Conservation (phyloP, 176 grass and related monocot species). For the Oryza nivara region DNA sequence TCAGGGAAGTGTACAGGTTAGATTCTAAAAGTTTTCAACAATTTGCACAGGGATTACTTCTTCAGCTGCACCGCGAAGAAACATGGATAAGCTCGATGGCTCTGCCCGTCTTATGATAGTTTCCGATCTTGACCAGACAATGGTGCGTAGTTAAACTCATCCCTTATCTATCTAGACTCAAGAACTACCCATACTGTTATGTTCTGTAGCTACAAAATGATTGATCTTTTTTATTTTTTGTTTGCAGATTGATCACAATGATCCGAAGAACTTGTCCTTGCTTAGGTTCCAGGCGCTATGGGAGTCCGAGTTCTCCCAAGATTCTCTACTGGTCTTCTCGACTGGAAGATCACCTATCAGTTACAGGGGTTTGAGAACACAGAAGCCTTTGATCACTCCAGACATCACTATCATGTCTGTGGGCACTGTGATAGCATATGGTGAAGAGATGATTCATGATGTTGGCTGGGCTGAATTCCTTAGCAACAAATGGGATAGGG, state of each 20-base stretch:
- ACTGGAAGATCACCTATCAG: constrained; percentile 77
- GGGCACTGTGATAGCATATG: constrained; percentile 88
- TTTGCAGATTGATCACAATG: constrained; percentile 75
- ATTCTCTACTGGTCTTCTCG: constrained; percentile 84
- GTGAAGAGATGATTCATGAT: constrained; percentile 85
- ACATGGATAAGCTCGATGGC: constrained; percentile 67
- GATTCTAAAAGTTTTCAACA: constrained; percentile 11
- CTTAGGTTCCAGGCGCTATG: constrained; percentile 81
- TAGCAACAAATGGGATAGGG: constrained; percentile 76
- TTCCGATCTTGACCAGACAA: constrained; percentile 89
- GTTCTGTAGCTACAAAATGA: background rate
- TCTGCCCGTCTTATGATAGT: constrained; percentile 79
- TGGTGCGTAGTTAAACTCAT: constrained; percentile 36
- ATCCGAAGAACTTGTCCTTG: constrained; percentile 68
- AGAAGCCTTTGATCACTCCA: constrained; percentile 80
- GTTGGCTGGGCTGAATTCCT: constrained; percentile 70
- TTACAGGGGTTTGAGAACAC: constrained; percentile 73
- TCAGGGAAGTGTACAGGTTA: constrained; percentile 21
- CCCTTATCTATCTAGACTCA: background rate
- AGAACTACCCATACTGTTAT: background rate
- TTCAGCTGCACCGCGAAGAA: background rate
- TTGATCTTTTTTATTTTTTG: constrained; percentile 1
- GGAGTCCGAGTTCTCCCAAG: constrained; percentile 66
- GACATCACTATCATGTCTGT: constrained; percentile 97
- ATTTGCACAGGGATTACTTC: background rate